These are phyloP conservation scores for Colletotrichum theobromicola DNA, from an alignment of 2,329 filamentous ascomycete genomes.

Conservation along the genomic window DNA sequence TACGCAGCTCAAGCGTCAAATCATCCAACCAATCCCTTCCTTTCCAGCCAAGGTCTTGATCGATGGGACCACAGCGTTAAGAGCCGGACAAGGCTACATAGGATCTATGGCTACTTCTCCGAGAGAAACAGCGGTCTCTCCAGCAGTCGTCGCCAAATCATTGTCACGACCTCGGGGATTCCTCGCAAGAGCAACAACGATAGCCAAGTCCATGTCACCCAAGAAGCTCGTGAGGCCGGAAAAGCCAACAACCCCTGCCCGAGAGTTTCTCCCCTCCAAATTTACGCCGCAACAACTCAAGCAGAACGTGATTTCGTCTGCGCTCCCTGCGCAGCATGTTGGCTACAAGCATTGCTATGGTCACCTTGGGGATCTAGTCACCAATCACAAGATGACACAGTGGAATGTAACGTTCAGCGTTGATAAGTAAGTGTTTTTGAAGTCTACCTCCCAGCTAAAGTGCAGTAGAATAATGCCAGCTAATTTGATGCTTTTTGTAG, in stretches of 20 bases:
- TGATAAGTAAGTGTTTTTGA: neutral
- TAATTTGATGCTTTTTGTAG: neutral
- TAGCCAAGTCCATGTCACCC: neutral
- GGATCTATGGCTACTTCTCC: neutral
- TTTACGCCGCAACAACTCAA: neutral
- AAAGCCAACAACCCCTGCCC: neutral
- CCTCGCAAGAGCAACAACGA: neutral
- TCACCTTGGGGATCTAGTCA: neutral
- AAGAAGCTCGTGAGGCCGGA: neutral
- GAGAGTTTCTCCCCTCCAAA: neutral
- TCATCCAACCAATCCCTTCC: neutral
- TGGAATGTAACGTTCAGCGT: neutral
- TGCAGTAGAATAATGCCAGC: neutral
- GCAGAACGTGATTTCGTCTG: neutral
- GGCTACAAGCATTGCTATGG: neutral
- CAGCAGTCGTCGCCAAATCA: neutral
- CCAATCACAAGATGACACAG: neutral
- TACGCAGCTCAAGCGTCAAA: neutral
- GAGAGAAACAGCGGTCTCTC: neutral
- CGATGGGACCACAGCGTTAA: neutral
- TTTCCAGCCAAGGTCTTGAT: neutral
- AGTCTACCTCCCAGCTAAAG: neutral
- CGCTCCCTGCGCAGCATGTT: neutral
- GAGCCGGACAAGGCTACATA: neutral
- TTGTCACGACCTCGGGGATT: neutral